phyloP scores from a whole-genome alignment of 2,329 filamentous ascomycete species.

The Cladophialophora psammophila region DNA sequence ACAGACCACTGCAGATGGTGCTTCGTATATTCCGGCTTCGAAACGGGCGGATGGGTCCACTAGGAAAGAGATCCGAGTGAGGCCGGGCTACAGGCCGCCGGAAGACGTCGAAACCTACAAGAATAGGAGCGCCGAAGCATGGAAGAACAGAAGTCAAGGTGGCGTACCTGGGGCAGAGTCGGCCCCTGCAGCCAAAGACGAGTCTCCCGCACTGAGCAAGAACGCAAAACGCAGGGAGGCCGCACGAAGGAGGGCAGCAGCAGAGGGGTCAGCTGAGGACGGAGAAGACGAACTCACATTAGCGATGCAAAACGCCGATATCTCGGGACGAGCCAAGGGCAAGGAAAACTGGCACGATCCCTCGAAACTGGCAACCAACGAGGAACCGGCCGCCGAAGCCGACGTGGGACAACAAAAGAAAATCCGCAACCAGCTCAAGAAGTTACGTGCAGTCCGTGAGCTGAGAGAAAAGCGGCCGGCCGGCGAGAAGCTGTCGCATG shows the following conservation, averaged over 20 bases:
- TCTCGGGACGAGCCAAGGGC: conserved; percentile 37
- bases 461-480: conserved; percentile 89
- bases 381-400: conserved; percentile 61
- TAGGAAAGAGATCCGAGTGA: conserved; percentile 92
- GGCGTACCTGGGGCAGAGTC: conserved; percentile 77
- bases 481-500: conserved; percentile 82
- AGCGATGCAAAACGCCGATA: conserved; percentile 35
- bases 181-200: conserved; percentile 57
- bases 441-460: conserved; percentile 90
- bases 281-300: conserved; percentile 47
- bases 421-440: conserved; percentile 89
- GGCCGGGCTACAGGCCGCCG: conserved; percentile 89
- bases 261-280: conserved; percentile 46
- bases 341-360: conserved; percentile 42
- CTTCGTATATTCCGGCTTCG: conserved; percentile 89
- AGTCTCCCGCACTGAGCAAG: conserved; percentile 72
- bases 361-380: conserved; percentile 39
- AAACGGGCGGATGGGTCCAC: conserved; percentile 85
- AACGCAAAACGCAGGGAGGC: conserved; percentile 82
- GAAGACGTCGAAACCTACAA: conserved; percentile 98
- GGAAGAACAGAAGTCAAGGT: conserved; percentile 74
- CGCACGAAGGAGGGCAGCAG: conserved; percentile 62
- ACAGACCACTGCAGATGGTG: conserved; percentile 79
- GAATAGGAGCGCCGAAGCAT: conserved; percentile 85
- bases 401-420: conserved; percentile 90